A percentile compares a stretch with the other conserved stretches of the same genome.
Conservation (phyloP, 768 basidiomycete species). For the Russula earlei region DNA sequence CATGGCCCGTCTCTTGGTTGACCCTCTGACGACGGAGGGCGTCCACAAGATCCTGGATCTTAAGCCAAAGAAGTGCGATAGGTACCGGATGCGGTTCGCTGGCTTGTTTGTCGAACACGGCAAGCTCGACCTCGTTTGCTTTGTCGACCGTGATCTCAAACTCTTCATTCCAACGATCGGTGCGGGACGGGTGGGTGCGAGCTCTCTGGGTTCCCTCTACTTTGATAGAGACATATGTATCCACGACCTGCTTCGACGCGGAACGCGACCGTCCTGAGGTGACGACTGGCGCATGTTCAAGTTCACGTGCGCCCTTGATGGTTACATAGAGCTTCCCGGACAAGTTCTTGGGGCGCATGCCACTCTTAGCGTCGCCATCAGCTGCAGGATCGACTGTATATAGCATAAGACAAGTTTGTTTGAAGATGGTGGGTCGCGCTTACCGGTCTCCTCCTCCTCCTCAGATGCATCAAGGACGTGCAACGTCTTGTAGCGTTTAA, state of each 20-base stretch:
- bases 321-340: constrained; percentile 89
- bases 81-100: constrained; percentile 75
- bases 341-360: constrained; percentile 84
- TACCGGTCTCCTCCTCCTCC: constrained; percentile 72
- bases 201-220: constrained; percentile 93
- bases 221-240: constrained; percentile 90
- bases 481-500: constrained; percentile 93
- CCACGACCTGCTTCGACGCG: constrained; percentile 65
- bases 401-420: neutral
- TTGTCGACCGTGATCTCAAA: constrained; percentile 96
- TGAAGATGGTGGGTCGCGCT: constrained; percentile 19
- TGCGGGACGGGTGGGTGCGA: constrained; percentile 84
- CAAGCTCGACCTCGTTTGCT: constrained; percentile 96
- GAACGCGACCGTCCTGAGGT: constrained; percentile 55
- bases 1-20: constrained; percentile 73
- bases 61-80: constrained; percentile 92
- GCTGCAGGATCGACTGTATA: constrained; percentile 19
- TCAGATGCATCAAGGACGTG: constrained; percentile 82
- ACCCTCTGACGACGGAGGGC: constrained; percentile 89
- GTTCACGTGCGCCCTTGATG: constrained; percentile 82
- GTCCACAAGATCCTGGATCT: constrained; percentile 89
- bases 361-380: constrained; percentile 82
- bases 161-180: constrained; percentile 96
- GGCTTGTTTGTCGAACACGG: constrained; percentile 86
- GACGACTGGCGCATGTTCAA: constrained; percentile 84